Evolutionary conservation across 768 basidiomycete species (phyloP), one percentile per base, ranked within the genome.

Genomic region (Trametes cubensis): DNA sequence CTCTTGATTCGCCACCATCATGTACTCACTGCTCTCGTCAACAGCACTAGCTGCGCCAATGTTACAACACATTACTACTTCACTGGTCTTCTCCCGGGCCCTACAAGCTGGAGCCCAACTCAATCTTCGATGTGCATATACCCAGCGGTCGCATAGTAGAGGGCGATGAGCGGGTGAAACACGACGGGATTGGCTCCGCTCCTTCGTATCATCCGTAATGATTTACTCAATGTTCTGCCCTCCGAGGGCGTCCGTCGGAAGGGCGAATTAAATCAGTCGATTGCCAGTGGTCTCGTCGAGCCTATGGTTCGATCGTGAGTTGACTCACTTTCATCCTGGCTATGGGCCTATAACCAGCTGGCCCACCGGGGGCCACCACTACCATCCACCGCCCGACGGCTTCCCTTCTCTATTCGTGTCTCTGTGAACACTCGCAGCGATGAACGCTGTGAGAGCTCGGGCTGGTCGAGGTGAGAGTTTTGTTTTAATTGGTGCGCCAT

Each of bases 391-490:
- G 26, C 5, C n/a, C 40, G 26, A 34, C 40, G 6, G 17, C 25
- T 23, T 38, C 8, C 23, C 17, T 39, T 28, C 40, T 51, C 48
- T 2, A 20, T 8, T 25, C 18, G 26, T 8, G 4, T 28, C 6
- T 45, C 51, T 53, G 51, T 58, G 46, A 18, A 41, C n/a, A 21
- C 18, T 25, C 15, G 23, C 48, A 28, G 58, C 42, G 21, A 62
- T 62, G 61, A 62, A 57, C 30, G 61, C 61, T 38, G 55, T 62
- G 50, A 56, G 55, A 52, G 51, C 48, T 14, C 38, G 39, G 14
- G 61, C 55, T n/a, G 28, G 41, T 34, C 61, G 41, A 62, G 61
- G 61, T 62, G 61, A 62, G 61, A 52, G 25, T 20, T 11, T 6
- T 14, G 34, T 46, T 39, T 26, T 40, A 51, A 26, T 53, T n/a